A percentile compares a stretch with the other conserved stretches of the same genome.
Conservation (phyloP, 352 stramenopile species). For the Phytophthora boehmeriae region DNA sequence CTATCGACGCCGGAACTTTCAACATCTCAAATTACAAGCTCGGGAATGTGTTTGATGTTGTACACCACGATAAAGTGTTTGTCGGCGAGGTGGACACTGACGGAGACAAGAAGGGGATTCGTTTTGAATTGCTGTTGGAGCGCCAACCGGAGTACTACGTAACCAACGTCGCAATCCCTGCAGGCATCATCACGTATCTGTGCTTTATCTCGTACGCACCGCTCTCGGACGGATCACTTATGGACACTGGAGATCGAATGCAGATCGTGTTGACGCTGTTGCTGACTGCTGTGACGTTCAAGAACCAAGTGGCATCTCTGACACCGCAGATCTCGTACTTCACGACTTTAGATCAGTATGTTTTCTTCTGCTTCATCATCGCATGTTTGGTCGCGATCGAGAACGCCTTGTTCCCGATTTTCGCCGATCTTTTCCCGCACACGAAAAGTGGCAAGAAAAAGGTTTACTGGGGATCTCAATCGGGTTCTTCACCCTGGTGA, state of each 20-base stretch:
- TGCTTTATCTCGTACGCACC: constrained; percentile 58
- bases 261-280: constrained; percentile 66
- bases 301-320: constrained; percentile 51
- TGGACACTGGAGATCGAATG: constrained; percentile 57
- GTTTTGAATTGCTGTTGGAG: constrained; percentile 67
- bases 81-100: constrained; percentile 43
- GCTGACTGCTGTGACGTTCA: constrained; percentile 70
- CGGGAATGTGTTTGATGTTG: constrained; percentile 59
- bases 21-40: constrained; percentile 58
- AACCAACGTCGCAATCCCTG: constrained; percentile 55
- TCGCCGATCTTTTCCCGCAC: constrained; percentile 28
- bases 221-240: constrained; percentile 34
- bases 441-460: constrained; percentile 33
- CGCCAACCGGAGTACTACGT: constrained; percentile 58
- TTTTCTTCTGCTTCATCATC: constrained; percentile 72
- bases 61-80: constrained; percentile 58
- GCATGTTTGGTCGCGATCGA: constrained; percentile 56
- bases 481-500: constrained; percentile 46
- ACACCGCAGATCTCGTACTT: constrained; percentile 74
- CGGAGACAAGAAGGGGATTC: constrained; percentile 45
- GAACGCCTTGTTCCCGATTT: constrained; percentile 54
- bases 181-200: constrained; percentile 58
- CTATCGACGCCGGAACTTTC: constrained; percentile 49
- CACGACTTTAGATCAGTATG: constrained; percentile 65
- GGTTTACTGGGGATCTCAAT: constrained; percentile 42